phyloP scores from a whole-genome alignment of 176 grass and related monocot species.

The Guadua angustifolia region DNA sequence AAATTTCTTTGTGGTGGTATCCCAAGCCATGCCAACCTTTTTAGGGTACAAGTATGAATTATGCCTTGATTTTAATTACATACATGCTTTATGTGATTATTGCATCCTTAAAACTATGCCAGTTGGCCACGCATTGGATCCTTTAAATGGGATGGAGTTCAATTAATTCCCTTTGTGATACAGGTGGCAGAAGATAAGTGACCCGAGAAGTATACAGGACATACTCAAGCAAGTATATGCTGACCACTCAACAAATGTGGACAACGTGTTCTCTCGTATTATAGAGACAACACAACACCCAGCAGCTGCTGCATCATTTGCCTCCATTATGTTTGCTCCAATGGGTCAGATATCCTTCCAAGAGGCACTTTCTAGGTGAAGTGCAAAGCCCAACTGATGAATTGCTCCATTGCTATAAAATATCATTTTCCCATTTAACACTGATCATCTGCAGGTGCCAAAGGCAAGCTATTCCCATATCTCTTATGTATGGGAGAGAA shows the following conservation, averaged over 20 bases:
- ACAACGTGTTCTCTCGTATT: conserved; percentile 87
- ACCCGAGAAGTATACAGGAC: conserved; percentile 76
- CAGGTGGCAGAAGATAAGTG: conserved; percentile 95
- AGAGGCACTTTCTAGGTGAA: conserved; percentile 72
- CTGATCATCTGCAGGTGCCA: conserved; percentile 60
- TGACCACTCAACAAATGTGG: conserved; percentile 85
- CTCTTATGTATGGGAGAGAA: conserved; percentile 96
- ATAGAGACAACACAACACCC: conserved; percentile 88
- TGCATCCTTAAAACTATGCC: conserved; percentile 5
- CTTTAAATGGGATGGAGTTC: conserved; percentile 5
- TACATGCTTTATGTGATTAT: not conserved
- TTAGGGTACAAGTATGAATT: no score
- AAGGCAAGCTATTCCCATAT: conserved; percentile 70
- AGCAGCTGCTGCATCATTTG: conserved; percentile 90
- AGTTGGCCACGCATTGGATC: conserved; percentile 15
- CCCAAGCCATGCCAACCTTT: no score
- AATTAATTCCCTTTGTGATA: conserved; percentile 41
- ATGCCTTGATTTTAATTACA: no score
- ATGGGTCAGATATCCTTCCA: conserved; percentile 73
- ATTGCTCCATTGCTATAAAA: not conserved
- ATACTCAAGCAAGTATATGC: conserved; percentile 94
- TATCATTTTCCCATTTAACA: conserved; percentile 19
- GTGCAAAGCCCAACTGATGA: conserved; percentile 11
- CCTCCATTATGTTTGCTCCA: conserved; percentile 98
- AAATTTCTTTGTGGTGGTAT: no score